Percentiles rank a stretch among this genome's conserved stretches.
Evolutionary conservation across 2,329 filamentous ascomycete genomes (phyloP).

Genomic region (Alternaria conjuncta): DNA sequence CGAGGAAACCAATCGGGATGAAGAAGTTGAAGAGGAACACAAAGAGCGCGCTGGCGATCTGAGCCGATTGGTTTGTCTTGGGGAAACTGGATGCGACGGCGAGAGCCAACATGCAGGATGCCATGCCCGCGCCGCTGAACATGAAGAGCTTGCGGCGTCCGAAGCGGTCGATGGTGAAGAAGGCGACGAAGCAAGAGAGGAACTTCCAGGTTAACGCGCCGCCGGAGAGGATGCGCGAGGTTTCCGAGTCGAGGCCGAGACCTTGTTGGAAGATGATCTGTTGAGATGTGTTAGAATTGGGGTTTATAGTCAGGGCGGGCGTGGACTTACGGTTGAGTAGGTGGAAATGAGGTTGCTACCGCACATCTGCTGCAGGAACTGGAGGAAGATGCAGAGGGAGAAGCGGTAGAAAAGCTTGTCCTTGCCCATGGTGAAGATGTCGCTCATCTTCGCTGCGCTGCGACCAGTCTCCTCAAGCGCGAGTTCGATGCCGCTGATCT

Average conservation of each 20-base stretch:
- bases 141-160: constrained; percentile 67
- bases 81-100: constrained; percentile 60
- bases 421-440: constrained; percentile 63
- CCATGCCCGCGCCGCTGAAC: constrained; percentile 60
- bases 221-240: constrained; percentile 68
- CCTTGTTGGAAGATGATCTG: constrained; percentile 54
- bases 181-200: constrained; percentile 65
- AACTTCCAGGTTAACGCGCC: constrained; percentile 65
- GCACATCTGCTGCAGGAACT: constrained; percentile 60
- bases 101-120: constrained; percentile 61
- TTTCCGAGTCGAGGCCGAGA: constrained; percentile 52
- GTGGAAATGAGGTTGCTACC: constrained; percentile 59
- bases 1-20: constrained; percentile 65
- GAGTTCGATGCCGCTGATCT: constrained; percentile 66
- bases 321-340: constrained; percentile 57
- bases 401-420: constrained; percentile 68
- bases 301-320: constrained; percentile 31
- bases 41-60: constrained; percentile 62
- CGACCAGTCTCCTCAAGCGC: constrained; percentile 56
- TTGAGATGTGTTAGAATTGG: not conserved
- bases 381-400: constrained; percentile 57
- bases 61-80: constrained; percentile 53
- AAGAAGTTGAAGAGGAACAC: constrained; percentile 68
- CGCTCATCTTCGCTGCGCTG: constrained; percentile 69
- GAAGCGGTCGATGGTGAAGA: constrained; percentile 74